Conservation (phyloP, 2,329 filamentous ascomycete species). For the Penicillium sp. region DNA sequence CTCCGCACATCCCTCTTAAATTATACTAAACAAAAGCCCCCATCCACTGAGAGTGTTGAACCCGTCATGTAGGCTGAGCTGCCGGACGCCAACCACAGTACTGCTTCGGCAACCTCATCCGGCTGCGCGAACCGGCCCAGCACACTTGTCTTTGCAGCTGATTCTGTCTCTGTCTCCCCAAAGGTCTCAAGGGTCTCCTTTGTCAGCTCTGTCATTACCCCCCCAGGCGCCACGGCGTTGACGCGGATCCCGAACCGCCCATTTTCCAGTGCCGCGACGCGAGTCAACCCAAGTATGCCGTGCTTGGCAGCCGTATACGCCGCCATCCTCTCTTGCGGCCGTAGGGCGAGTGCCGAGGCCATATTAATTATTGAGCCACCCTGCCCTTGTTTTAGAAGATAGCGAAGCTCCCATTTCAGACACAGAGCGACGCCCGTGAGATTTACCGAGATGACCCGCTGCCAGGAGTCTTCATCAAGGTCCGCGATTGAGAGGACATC, state of each 20-base stretch:
- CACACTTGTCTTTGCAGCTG: slow-evolving; percentile 21
- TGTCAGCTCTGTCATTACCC: too few species aligned
- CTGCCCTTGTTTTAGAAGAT: background rate
- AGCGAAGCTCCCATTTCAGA: slow-evolving; percentile 3
- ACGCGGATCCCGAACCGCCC: slow-evolving; percentile 7
- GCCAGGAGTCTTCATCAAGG: background rate
- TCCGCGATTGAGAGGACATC: background rate
- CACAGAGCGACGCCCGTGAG: slow-evolving; percentile 4
- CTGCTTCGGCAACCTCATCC: slow-evolving; percentile 40
- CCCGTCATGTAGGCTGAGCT: slow-evolving; percentile 39
- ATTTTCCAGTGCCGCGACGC: slow-evolving; percentile 8
- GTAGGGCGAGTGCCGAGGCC: background rate
- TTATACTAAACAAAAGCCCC: slow-evolving; percentile 21
- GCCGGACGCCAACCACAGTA: slow-evolving; percentile 40
- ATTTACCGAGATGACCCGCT: background rate
- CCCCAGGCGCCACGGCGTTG: slow-evolving; percentile 12
- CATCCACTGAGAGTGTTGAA: slow-evolving; percentile 36
- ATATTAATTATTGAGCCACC: slow-evolving; percentile 14
- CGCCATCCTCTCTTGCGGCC: background rate
- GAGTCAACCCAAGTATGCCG: slow-evolving; percentile 3
- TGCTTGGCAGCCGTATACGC: slow-evolving; percentile 10
- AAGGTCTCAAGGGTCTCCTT: slow-evolving; percentile 23
- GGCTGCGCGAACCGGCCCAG: slow-evolving; percentile 26
- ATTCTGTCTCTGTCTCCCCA: slow-evolving; percentile 25
- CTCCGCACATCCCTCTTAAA: too few species aligned